Conservation (phyloP, 768 basidiomycete species). For the Lactarius akahatsu region DNA sequence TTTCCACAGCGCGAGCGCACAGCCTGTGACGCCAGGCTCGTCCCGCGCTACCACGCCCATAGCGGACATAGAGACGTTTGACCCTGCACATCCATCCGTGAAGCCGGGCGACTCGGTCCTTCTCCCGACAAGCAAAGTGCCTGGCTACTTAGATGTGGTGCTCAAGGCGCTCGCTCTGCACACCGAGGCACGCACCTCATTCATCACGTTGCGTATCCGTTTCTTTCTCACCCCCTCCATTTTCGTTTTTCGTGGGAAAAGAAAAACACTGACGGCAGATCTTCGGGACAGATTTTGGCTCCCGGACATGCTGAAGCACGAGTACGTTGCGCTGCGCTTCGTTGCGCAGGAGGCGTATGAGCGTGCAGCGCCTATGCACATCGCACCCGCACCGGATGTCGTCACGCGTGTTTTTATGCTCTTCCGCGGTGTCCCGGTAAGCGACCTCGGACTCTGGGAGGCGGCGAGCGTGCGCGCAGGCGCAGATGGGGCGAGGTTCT, state of each 20-base stretch:
- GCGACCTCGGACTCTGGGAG: conserved; percentile 34
- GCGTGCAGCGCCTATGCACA: conserved; percentile 28
- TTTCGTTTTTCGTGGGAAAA: neutral
- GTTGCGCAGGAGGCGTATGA: conserved; percentile 46
- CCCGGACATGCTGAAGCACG: conserved; percentile 42
- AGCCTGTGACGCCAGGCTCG: neutral
- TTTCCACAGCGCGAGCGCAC: conserved; percentile 5
- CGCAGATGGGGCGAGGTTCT: conserved; percentile 32
- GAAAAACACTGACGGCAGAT: neutral
- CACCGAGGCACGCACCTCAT: conserved; percentile 45
- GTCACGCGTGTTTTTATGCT: conserved; percentile 51
- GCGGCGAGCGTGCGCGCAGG: conserved; percentile 29
- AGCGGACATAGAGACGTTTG: conserved; percentile 10
- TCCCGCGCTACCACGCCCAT: conserved; percentile 14
- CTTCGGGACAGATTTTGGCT: conserved; percentile 41
- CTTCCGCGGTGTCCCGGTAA: conserved; percentile 40
- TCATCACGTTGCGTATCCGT: conserved; percentile 43
- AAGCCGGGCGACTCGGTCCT: conserved; percentile 27
- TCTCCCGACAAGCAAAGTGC: conserved; percentile 34
- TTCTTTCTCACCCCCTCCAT: conserved; percentile 21
- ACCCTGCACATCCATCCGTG: conserved; percentile 18
- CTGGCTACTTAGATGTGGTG: conserved; percentile 41
- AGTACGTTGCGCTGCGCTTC: conserved; percentile 46
- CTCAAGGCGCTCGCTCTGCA: conserved; percentile 39
- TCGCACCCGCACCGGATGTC: conserved; percentile 42